Evolutionary conservation across 1,284 basidiomycete species (phyloP).

Genomic region (Boletus sp.): DNA sequence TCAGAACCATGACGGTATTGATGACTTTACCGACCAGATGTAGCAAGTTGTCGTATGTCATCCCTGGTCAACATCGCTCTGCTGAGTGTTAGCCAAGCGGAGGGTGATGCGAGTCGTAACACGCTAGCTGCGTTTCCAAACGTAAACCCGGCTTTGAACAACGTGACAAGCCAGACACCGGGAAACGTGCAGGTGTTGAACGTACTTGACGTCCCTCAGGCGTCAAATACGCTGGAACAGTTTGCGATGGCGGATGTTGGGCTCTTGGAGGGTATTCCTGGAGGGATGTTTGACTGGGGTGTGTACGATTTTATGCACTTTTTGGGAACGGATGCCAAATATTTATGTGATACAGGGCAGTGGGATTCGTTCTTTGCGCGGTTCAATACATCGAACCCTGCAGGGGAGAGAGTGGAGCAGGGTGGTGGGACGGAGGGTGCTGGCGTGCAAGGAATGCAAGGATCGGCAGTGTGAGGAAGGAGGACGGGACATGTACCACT

Average conservation of each 20-base stretch:
- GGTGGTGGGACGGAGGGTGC: not conserved
- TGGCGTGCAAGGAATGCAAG: too few species aligned
- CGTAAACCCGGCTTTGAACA: slow-evolving; percentile 63
- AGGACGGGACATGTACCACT: not conserved
- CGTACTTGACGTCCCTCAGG: slow-evolving; percentile 56
- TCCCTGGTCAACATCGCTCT: slow-evolving; percentile 55
- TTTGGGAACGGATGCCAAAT: not conserved
- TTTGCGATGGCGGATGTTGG: slow-evolving; percentile 65
- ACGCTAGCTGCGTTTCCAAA: slow-evolving; percentile 38
- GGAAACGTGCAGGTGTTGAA: slow-evolving; percentile 73
- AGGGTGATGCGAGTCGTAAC: slow-evolving; percentile 20
- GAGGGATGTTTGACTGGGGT: slow-evolving; percentile 88
- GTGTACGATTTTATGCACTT: slow-evolving; percentile 29
- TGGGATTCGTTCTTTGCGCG: slow-evolving; percentile 73
- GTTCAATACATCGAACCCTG: slow-evolving; percentile 26
- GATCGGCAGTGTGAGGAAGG: not conserved
- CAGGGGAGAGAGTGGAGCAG: slow-evolving; percentile 1
- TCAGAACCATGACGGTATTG: slow-evolving; percentile 27
- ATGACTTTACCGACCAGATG: slow-evolving; percentile 24
- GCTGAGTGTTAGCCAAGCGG: slow-evolving; percentile 31
- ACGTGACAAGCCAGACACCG: slow-evolving; percentile 34
- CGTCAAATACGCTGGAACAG: slow-evolving; percentile 53
- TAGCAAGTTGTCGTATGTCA: slow-evolving; percentile 21
- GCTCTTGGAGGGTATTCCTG: slow-evolving; percentile 76
- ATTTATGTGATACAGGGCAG: slow-evolving; percentile 46